Evolutionary conservation across 495 filamentous ascomycete genomes (phyloP).

Genomic region (Penicillium subrubescens): DNA sequence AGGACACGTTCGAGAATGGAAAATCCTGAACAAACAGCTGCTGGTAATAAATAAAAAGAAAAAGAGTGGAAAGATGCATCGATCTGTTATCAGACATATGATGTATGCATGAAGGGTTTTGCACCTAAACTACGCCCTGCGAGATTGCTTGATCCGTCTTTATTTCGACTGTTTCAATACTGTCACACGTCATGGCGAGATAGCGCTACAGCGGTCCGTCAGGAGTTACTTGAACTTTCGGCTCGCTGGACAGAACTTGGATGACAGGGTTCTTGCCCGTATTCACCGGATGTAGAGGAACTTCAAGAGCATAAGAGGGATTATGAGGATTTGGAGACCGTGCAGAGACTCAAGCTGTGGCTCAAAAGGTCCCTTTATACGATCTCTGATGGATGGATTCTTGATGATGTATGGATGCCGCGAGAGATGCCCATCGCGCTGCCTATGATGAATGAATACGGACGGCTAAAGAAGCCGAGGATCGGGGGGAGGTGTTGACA

Average conservation of each 20-base stretch:
- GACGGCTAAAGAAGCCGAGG: constrained; percentile 32
- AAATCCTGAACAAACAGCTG: not conserved
- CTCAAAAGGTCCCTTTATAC: constrained; percentile 23
- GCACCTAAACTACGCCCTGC: constrained; percentile 36
- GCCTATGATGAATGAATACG: constrained; percentile 37
- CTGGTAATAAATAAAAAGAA: constrained; percentile 15
- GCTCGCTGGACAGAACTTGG: not conserved
- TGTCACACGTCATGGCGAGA: not conserved
- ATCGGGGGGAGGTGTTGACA: constrained; percentile 26
- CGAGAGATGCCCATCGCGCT: constrained; percentile 33
- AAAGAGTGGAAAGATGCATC: constrained; percentile 27
- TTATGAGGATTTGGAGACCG: constrained; percentile 39
- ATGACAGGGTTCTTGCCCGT: constrained; percentile 34
- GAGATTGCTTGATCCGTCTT: not conserved
- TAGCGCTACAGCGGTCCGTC: not conserved
- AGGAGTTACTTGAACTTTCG: not conserved
- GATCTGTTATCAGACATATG: constrained; percentile 41
- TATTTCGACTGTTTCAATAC: constrained; percentile 3
- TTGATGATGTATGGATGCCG: constrained; percentile 36
- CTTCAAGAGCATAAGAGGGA: constrained; percentile 31
- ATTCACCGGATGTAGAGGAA: constrained; percentile 33
- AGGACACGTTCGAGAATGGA: constrained; percentile 17
- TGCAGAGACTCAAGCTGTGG: constrained; percentile 36
- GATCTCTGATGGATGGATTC: constrained; percentile 35
- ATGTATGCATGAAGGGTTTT: constrained; percentile 37